Evolutionary conservation across 768 basidiomycete species (phyloP), one percentile per base, ranked within the genome.

Genomic region (Pilatotrama ljubarskyi): DNA sequence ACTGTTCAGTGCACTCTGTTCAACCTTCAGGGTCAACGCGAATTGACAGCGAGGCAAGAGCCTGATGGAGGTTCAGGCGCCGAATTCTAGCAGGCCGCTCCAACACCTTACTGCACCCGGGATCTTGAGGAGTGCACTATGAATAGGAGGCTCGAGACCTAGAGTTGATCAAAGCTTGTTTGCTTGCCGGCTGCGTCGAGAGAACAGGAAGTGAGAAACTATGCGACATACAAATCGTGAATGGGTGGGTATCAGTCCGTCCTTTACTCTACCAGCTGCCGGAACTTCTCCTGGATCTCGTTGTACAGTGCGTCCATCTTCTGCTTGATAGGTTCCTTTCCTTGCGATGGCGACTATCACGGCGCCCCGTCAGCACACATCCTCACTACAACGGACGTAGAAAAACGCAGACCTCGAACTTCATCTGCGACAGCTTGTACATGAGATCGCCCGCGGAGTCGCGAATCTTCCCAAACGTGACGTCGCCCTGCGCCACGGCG

Each of bases 391-490:
- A 1, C 6, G 15, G 20, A 9, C n/a, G 44, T 43, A 46, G 49
- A 25, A 29, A 32, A 32, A 35, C 11, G 65, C 84, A 49, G 68
- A 93, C 94, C 87, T 97, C 94, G 71, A 97, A 98, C 74, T 98
- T 98, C 94, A 96, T 95, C 75, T 98, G 95, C 46, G 94, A 96
- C n/a, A 99, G 85, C 74, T 95, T 93, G 80, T 89, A 98, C 84
- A 95, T 91, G 61, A 97, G 75, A 69, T 99, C 97, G 51, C 82
- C 77, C 4, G 93, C 84, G 14, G 86, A 80, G 64, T 98, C 95
- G 71, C 91, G 91, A 74, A 98, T 89, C 80, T 86, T 87, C 35
- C 86, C 77, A 69, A 94, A 96, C 18, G 93, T 93, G 59, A 90
- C 77, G 67, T 94, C 91, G 51, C 88, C 86, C 67, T 90, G 85